These are phyloP conservation scores for Fusarium nurragi DNA, from an alignment of 2,329 filamentous ascomycete species.

Conservation along the genomic window DNA sequence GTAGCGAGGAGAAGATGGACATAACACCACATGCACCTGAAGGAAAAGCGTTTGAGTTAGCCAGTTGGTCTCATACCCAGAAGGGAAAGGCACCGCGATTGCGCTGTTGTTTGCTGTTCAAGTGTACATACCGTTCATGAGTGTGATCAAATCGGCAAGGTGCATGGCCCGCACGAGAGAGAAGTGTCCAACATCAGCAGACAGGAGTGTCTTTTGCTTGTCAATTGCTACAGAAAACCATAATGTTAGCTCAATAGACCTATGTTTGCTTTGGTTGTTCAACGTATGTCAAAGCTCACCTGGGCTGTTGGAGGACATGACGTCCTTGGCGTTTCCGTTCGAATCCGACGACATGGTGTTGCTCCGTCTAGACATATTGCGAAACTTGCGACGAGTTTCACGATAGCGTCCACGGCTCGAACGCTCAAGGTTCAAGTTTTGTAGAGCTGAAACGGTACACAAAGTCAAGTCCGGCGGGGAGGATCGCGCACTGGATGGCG, in stretches of 20 bases:
- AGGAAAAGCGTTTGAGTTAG: constrained; percentile 10
- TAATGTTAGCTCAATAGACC: constrained; percentile 6
- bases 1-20: constrained; percentile 94
- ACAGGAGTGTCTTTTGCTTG: constrained; percentile 80
- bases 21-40: constrained; percentile 85
- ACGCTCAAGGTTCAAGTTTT: not conserved
- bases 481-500: constrained; percentile 14
- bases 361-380: constrained; percentile 71
- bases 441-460: not conserved
- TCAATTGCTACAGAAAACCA: constrained; percentile 62
- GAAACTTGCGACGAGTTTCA: not conserved
- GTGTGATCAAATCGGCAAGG: constrained; percentile 84
- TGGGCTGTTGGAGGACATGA: constrained; percentile 45
- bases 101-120: not conserved
- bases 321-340: constrained; percentile 47
- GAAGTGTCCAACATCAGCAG: constrained; percentile 77
- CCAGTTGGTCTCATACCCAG: not conserved
- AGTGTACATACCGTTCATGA: constrained; percentile 72
- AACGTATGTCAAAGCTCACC: constrained; percentile 44
- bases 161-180: constrained; percentile 75
- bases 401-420: not conserved
- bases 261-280: not conserved
- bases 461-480: not conserved
- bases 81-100: not conserved
- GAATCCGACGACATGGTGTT: constrained; percentile 49